Base-by-base conservation (phyloP, 345 rosid genomes). In the thale cress (Arabidopsis thaliana) region DNA sequence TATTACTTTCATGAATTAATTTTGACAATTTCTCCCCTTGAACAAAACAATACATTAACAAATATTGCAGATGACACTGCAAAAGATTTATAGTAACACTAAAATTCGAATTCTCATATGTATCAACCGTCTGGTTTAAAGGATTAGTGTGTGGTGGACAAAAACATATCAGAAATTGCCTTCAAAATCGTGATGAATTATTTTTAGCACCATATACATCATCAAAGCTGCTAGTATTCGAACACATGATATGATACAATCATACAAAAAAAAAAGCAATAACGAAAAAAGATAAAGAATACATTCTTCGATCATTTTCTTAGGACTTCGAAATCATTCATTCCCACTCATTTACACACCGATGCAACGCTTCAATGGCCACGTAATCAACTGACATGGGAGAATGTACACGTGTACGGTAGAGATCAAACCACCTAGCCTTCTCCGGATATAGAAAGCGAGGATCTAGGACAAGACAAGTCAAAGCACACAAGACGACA, bases 361-460 rank as follows among this genome's bases (percentile, higher is more conserved):
- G 13, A 45, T 44, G 65, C 64, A 36, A 68, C 24, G 44, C 5
- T 32, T 40, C 11, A 25, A n/a, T 28, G 14, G 12, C 59, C 71
- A 69, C 75, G 50, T 13, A 62, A 25, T 53, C 25, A 44, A 42
- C 46, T 16, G 41, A n/a, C 13, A 52, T 24, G 58, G 34, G 61
- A 69, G 16, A 46, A 61, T 60, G 22, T 28, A 48, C 55, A 48
- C 72, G 67, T 64, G 76, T 50, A 71, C 76, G 80, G 76, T 4
- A 7, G 0, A 13, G 48, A 48, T 57, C 7, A 32, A 4, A 70
- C 49, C 76, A 63, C 72, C 7, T 56, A 46, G 7, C 60, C 46
- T 63, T 56, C 80, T 70, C 67, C 76, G 33, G 66, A 77, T 70
- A 63, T 77, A 12, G 80, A 64, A 77, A 77, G 66, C 76, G 76